Percentiles rank a stretch among this genome's conserved stretches.
These are phyloP conservation scores for Raddia guianensis DNA, from an alignment of 176 grass and related monocot species.

Conservation along the genomic window DNA sequence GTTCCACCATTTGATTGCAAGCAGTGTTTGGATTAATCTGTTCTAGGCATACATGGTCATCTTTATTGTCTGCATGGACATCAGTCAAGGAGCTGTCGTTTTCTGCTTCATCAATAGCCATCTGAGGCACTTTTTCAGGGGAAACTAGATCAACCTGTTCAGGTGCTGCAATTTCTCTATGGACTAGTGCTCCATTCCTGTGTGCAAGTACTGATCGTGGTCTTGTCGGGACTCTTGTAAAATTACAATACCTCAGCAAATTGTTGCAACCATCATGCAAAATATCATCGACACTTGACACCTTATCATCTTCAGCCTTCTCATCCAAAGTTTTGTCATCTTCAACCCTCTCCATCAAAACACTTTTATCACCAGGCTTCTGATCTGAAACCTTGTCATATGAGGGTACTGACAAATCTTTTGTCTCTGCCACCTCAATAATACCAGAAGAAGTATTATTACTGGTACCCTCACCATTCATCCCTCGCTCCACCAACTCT, in stretches of 20 bases:
- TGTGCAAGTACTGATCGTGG: conserved; percentile 57
- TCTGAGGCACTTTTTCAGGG: conserved; percentile 34
- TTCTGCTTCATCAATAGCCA: conserved; percentile 41
- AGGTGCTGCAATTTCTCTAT: conserved; percentile 34
- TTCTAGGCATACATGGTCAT: conserved; percentile 35
- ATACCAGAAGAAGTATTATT: conserved; percentile 31
- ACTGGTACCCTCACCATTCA: conserved; percentile 24
- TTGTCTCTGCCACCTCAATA: conserved; percentile 41
- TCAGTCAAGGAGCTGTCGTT: conserved; percentile 39
- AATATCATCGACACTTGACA: conserved; percentile 33
- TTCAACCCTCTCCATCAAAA: conserved; percentile 45
- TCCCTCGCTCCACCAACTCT: conserved; percentile 34
- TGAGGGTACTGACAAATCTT: conserved; percentile 15
- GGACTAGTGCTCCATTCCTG: conserved; percentile 40
- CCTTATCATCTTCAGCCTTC: conserved; percentile 40
- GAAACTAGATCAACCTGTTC: conserved; percentile 46
- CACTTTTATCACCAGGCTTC: conserved; percentile 42
- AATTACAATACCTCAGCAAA: conserved; percentile 60
- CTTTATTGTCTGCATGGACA: conserved; percentile 38
- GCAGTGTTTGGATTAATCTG: conserved; percentile 32
- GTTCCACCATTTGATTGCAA: conserved; percentile 48
- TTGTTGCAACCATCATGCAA: conserved; percentile 30
- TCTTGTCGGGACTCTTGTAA: conserved; percentile 67
- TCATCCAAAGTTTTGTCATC: conserved; percentile 37
- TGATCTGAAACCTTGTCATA: conserved; percentile 35